These are phyloP conservation scores for Tetrahymena borealis DNA, from an alignment of 73 alveolate species.

Conservation along the genomic window DNA sequence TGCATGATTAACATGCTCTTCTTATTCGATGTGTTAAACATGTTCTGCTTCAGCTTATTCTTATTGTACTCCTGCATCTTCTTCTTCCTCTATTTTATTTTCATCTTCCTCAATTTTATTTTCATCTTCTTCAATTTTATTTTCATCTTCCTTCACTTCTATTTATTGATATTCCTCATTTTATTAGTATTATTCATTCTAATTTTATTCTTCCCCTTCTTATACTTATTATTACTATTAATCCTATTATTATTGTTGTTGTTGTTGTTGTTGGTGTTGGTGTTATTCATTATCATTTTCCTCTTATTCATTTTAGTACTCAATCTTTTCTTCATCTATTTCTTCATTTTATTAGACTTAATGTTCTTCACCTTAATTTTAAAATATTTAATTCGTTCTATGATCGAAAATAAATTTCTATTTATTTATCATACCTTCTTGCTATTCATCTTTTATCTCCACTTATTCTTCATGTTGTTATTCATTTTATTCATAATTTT, in stretches of 20 bases:
- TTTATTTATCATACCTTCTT: neutral
- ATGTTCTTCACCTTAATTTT: neutral
- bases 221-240: neutral
- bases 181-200: neutral
- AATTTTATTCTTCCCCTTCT: neutral
- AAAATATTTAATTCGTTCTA: neutral
- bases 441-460: neutral
- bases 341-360: neutral
- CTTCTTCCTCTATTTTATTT: too few relatives aligned
- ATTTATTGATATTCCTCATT: neutral
- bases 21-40: too few relatives aligned
- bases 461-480: neutral
- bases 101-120: too few relatives aligned
- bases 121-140: too few relatives aligned
- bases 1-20: too few relatives aligned
- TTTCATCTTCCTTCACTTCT: neutral
- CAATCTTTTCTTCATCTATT: neutral
- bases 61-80: too few relatives aligned
- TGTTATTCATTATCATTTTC: neutral
- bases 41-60: too few relatives aligned
- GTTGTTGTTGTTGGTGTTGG: too few relatives aligned
- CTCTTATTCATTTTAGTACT: neutral
- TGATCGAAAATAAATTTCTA: neutral
- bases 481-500: neutral
- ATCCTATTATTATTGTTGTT: neutral